These are phyloP conservation scores for Candida stauntonica DNA, from an alignment of 805 yeast species.

Conservation along the genomic window DNA sequence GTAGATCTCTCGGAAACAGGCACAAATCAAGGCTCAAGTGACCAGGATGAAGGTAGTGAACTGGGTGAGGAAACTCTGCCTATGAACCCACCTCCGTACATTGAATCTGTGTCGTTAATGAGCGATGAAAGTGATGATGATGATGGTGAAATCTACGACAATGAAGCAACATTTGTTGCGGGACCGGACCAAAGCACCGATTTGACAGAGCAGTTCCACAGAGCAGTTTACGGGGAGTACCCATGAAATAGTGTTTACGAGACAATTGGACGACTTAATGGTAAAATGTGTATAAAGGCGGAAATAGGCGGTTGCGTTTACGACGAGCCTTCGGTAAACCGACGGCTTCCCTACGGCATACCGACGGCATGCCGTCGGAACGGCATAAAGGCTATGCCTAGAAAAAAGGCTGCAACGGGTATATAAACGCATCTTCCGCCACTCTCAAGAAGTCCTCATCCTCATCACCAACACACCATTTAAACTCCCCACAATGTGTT, in stretches of 20 bases:
- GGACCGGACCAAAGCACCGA: slow-evolving; percentile 16
- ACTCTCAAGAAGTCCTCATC: no score
- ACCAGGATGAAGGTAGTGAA: slow-evolving; percentile 1
- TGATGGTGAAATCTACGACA: slow-evolving; percentile 2
- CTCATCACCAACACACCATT: no score
- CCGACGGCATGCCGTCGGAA: slow-evolving; percentile 3
- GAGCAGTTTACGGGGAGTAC: slow-evolving; percentile 12
- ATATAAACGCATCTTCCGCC: background rate
- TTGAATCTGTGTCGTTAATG: slow-evolving; percentile 25
- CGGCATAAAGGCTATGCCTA: no score
- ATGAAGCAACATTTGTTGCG: background rate
- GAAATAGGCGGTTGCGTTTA: no score
- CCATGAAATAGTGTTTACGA: background rate
- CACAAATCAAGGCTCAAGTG: background rate
- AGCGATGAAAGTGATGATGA: slow-evolving; percentile 20
- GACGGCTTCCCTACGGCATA: slow-evolving; percentile 1
- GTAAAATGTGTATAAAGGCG: no score
- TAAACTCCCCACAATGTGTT: slow-evolving; percentile 16
- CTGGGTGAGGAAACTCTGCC: slow-evolving; percentile 6
- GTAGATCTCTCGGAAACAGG: slow-evolving; percentile 3
- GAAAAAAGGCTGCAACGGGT: background rate
- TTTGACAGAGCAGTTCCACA: slow-evolving; percentile 20
- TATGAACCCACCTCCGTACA: slow-evolving; percentile 34
- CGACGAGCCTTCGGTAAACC: background rate
- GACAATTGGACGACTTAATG: no score